Base-by-base conservation (phyloP, 129 eudicot genomes). In the Heracleum sosnowskyi region DNA sequence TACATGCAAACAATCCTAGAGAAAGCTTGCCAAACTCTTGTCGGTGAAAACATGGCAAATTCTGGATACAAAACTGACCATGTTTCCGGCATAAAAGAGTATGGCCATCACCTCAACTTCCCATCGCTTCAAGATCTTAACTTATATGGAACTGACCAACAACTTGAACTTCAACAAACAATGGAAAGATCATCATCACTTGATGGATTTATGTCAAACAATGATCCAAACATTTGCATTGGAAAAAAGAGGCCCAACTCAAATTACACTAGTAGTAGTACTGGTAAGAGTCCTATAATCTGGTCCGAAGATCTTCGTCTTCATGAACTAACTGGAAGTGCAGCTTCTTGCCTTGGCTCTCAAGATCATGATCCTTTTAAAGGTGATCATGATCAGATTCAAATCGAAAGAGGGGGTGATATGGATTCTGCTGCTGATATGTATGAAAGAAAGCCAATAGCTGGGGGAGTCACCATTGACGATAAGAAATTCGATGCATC, bases 1-100 rank as follows among this genome's bases (percentile, higher is more conserved):
- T 95, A 95, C 96, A 91, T 95, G 98, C 97, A 91, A 51, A 88
- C 93, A 24, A 95, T 95, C 72, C 92, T 95, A 10, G 97, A 95
- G 81, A 95, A 91, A 81, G 98, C 98, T 35, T 95, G 96, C 81
- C 97, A 95, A 90, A 91, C 97, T 39, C 92, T 94, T 29, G 96
- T 92, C 39, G 93, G 93, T 11, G 97, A 93, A 70, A 89, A 90
- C 85, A 88, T 83, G 89, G 84, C 81, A 12, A 78, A 83, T 47
- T 82, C 83, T 0, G 83, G 78, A 75, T 77, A 79, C 90, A 76
- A 76, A 47, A 78, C 47, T 22, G 84, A 69, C 33, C 53, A 33
- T 9, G 68, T 78, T 29, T 41, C 37, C 22, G 85, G 76, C 51
- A 83, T 87, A 15, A 93, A 93, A 78, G 98, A 93, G 22, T 88